These are phyloP conservation scores for Multifurca ochricompacta DNA, from an alignment of 768 basidiomycete genomes.

Conservation along the genomic window DNA sequence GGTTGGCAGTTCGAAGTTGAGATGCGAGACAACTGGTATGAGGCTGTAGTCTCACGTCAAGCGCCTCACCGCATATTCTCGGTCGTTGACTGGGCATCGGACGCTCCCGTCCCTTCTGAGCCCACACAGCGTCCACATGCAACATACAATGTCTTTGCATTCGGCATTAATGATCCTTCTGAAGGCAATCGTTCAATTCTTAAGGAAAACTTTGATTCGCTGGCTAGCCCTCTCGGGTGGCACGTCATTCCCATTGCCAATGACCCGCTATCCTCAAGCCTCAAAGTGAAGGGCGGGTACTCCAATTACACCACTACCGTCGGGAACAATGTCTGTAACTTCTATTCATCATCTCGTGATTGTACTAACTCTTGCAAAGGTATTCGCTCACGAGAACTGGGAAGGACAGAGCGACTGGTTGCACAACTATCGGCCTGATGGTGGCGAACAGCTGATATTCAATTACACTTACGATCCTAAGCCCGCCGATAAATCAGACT, in stretches of 20 bases:
- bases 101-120: constrained; percentile 44
- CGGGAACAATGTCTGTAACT: constrained; percentile 67
- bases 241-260: constrained; percentile 68
- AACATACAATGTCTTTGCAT: constrained; percentile 63
- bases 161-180: constrained; percentile 81
- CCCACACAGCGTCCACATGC: constrained; percentile 27
- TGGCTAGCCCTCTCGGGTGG: constrained; percentile 89
- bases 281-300: constrained; percentile 22
- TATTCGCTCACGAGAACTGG: constrained; percentile 94
- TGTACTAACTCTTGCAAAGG: constrained; percentile 29
- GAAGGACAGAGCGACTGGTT: constrained; percentile 59
- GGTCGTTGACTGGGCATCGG: constrained; percentile 93
- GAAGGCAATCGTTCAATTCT: constrained; percentile 53
- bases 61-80: constrained; percentile 76
- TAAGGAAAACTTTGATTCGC: constrained; percentile 63
- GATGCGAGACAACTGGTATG: constrained; percentile 96
- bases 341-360: not conserved
- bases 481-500: constrained; percentile 44
- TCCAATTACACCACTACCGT: constrained; percentile 71
- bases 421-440: constrained; percentile 75
- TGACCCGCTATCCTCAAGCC: constrained; percentile 46
- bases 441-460: constrained; percentile 47
- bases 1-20: constrained; percentile 69
- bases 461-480: constrained; percentile 71
- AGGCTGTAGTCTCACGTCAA: constrained; percentile 69